A percentile compares a stretch with the other conserved stretches of the same genome.
phyloP scores from a whole-genome alignment of 2,329 filamentous ascomycete species.

The Westerdykella ornata region DNA sequence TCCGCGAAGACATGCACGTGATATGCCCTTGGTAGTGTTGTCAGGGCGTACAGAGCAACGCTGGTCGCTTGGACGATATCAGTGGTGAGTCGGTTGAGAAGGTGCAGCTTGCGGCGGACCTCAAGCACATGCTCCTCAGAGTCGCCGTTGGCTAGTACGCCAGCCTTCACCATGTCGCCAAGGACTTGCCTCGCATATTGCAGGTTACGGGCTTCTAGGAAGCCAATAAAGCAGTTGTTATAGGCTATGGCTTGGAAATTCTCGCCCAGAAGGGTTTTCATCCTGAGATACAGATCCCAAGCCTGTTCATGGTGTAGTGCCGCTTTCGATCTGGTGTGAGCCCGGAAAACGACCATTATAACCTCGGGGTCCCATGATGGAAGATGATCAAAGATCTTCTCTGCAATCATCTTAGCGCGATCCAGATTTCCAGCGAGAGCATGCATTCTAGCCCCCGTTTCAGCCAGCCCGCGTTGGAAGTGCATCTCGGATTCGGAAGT shows the following conservation, averaged over 20 bases:
- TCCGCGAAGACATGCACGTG: slow-evolving; percentile 83
- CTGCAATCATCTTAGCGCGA: slow-evolving; percentile 52
- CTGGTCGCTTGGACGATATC: slow-evolving; percentile 25
- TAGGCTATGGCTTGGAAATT: slow-evolving; percentile 57
- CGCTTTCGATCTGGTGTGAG: slow-evolving; percentile 51
- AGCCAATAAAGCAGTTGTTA: slow-evolving; percentile 63
- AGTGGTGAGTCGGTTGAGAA: slow-evolving; percentile 24
- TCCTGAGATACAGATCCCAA: slow-evolving; percentile 40
- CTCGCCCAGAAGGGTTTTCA: slow-evolving; percentile 54
- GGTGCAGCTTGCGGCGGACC: slow-evolving; percentile 22
- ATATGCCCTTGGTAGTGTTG: slow-evolving; percentile 45
- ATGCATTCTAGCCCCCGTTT: slow-evolving; percentile 61
- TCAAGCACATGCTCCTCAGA: slow-evolving; percentile 17
- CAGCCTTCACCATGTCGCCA: slow-evolving; percentile 74
- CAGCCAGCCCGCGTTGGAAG: slow-evolving; percentile 43
- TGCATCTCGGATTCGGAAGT: slow-evolving; percentile 15
- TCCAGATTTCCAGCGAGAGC: slow-evolving; percentile 53
- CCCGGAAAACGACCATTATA: slow-evolving; percentile 62
- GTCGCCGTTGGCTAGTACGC: slow-evolving; percentile 39
- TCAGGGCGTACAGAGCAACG: slow-evolving; percentile 39
- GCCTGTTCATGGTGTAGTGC: slow-evolving; percentile 47
- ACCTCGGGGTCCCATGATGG: slow-evolving; percentile 50
- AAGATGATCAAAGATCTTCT: slow-evolving; percentile 46
- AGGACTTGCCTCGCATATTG: slow-evolving; percentile 69
- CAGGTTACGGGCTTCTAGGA: slow-evolving; percentile 59